These are phyloP conservation scores for Kokia cookei DNA, from an alignment of 441 rosid species.

Conservation along the genomic window DNA sequence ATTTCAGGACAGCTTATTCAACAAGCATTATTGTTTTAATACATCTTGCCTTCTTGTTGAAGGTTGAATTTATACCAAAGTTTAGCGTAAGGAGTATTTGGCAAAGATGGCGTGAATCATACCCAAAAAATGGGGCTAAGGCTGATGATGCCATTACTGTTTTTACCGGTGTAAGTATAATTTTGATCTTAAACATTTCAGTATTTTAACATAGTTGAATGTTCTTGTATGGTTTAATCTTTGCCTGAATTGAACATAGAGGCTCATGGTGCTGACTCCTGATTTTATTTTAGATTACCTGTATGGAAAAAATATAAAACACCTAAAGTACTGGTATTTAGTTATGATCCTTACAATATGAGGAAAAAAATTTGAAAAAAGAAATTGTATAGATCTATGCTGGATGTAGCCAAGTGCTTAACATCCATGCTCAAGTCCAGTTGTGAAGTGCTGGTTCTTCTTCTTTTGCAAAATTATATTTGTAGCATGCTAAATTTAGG, in stretches of 20 bases:
- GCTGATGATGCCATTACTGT: constrained; percentile 62
- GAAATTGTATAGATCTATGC: not conserved
- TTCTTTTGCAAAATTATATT: not conserved
- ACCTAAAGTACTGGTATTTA: not conserved
- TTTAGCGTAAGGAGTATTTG: constrained; percentile 92
- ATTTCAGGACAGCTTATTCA: not conserved
- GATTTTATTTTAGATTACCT: not conserved
- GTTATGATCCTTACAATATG: not conserved
- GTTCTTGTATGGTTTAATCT: not conserved
- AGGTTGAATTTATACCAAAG: constrained; percentile 96
- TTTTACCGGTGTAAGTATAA: constrained; percentile 83
- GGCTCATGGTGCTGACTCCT: not conserved
- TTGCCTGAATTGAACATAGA: not conserved
- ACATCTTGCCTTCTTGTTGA: constrained; percentile 21
- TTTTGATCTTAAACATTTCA: not conserved
- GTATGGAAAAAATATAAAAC: not conserved
- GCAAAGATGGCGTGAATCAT: constrained; percentile 93
- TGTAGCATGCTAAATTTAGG: not conserved
- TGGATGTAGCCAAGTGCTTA: not conserved
- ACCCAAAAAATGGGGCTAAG: constrained; percentile 47
- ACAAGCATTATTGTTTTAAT: constrained; percentile 4
- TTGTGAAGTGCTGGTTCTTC: not conserved
- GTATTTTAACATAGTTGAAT: not conserved
- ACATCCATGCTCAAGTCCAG: not conserved
- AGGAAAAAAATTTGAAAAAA: not conserved